Conservation (phyloP, 2,329 filamentous ascomycete genomes). For the Neofusicoccum ribis region DNA sequence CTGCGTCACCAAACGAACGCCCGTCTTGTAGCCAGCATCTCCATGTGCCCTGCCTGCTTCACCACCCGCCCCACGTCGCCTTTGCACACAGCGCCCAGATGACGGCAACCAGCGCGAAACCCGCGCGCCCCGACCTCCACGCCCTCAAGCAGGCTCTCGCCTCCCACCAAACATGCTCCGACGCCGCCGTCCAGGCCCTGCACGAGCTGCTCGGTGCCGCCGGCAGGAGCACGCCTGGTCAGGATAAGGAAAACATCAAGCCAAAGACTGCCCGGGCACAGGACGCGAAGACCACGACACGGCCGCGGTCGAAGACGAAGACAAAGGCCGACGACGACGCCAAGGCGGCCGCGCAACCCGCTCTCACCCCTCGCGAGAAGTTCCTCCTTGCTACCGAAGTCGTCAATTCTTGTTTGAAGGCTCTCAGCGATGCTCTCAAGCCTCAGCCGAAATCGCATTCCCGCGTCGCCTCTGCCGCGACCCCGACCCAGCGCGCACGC, state of each 20-base stretch:
- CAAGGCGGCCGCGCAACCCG: slow-evolving; percentile 27
- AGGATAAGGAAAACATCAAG: slow-evolving; percentile 35
- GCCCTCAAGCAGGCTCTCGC: slow-evolving; percentile 50
- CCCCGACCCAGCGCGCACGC: no score
- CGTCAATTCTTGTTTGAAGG: slow-evolving; percentile 69
- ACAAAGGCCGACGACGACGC: slow-evolving; percentile 5
- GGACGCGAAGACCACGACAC: slow-evolving; percentile 27
- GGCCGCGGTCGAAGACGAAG: background rate
- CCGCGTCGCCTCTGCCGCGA: slow-evolving; percentile 19
- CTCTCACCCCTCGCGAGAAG: slow-evolving; percentile 60
- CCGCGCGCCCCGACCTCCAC: slow-evolving; percentile 49
- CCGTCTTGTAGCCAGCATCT: background rate
- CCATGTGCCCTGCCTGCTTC: background rate
- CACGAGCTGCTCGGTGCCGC: slow-evolving; percentile 45
- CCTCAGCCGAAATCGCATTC: slow-evolving; percentile 29
- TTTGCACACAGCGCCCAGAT: background rate
- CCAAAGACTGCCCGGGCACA: slow-evolving; percentile 22
- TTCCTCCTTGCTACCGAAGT: slow-evolving; percentile 70
- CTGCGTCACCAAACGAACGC: background rate
- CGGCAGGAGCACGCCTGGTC: slow-evolving; percentile 35
- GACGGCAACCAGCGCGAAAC: slow-evolving; percentile 15
- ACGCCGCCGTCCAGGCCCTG: slow-evolving; percentile 47
- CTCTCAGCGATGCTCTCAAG: slow-evolving; percentile 67
- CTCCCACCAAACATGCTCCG: slow-evolving; percentile 51
- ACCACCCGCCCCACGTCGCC: background rate